Base-by-base conservation (phyloP, 306 rosid genomes). In the Clitoria ternatea region DNA sequence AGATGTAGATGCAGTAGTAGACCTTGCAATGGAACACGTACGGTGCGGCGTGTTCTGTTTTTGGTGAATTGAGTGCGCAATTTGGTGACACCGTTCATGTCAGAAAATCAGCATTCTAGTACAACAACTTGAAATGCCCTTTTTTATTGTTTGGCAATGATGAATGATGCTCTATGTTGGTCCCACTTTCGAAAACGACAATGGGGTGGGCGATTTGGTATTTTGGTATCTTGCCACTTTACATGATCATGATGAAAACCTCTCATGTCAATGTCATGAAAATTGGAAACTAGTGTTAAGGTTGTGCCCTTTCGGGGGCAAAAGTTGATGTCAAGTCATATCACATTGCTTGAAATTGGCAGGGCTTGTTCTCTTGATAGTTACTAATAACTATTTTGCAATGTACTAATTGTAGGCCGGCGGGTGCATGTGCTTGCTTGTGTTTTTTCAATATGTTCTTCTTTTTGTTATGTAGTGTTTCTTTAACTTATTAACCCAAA, bases 31-130 rank as follows among this genome's bases (percentile, higher is more conserved):
- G 11, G 2, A 35, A 11, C 18, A 5, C 43, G 66, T 60, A 36
- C 18, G 32, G 45, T 7, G 54, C 18, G 36, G 79, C 56, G 26
- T 18, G 72, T 40, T 0, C 26, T 18, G 23, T 26, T 54, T 66
- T 52, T 1, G 26, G 47, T 44, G 53, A 33, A n/a, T 39, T 53
- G 66, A 64, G 60, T 47, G 32, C 24, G 50, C 75, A 67, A 76
- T 61, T 63, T 36, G 43, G 32, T 49, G 14, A 13, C 8, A 15
- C 7, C n/a, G 1, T 75, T 66, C 72, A 74, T 17, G 14, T 61
- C 49, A 33, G 19, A 12, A 19, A 32, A 20, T 61, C 23, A 50
- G 4, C 17, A 4, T 10, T 48, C 1, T 49, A 7, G 54, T 49
- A 27, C 33, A 27, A 24, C 53, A 36, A 63, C 47, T 74, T 15